phyloP scores from a whole-genome alignment of 2,329 filamentous ascomycete species.

The Albophoma yamanashiensis region DNA sequence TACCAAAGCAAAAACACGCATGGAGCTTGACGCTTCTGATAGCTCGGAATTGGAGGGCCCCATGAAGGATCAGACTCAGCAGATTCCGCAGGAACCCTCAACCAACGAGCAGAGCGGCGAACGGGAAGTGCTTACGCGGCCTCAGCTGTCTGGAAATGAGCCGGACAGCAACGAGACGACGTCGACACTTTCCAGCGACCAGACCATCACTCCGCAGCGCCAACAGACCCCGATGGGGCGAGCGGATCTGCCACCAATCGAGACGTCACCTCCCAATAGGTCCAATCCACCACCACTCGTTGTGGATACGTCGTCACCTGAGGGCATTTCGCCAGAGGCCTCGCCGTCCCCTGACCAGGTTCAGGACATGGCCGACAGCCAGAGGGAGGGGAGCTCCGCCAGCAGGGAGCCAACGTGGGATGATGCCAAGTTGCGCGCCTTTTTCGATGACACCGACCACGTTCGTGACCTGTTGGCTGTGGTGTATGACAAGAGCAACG shows the following conservation, averaged over 20 bases:
- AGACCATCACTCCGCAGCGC: slow-evolving; percentile 14
- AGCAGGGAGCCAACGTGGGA: slow-evolving; percentile 58
- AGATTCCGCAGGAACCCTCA: slow-evolving; percentile 8
- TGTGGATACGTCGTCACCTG: slow-evolving; percentile 61
- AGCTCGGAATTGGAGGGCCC: slow-evolving; percentile 39
- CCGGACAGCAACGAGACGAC: slow-evolving; percentile 28
- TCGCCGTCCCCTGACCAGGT: slow-evolving; percentile 54
- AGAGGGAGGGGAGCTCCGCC: slow-evolving; percentile 24
- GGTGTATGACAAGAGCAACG: slow-evolving; percentile 83
- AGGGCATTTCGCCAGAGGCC: slow-evolving; percentile 51
- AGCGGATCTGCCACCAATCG: slow-evolving; percentile 10
- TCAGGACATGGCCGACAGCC: slow-evolving; percentile 30
- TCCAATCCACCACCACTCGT: slow-evolving; percentile 55
- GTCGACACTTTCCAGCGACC: slow-evolving; percentile 20
- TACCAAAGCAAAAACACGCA: slow-evolving; percentile 42
- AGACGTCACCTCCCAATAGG: slow-evolving; percentile 18
- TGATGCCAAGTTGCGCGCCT: slow-evolving; percentile 73
- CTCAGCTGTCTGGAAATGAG: slow-evolving; percentile 27
- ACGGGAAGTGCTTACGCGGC: slow-evolving; percentile 14
- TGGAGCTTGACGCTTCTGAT: slow-evolving; percentile 63
- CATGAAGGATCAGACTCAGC: slow-evolving; percentile 14
- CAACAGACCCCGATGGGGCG: background rate
- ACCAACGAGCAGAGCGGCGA: slow-evolving; percentile 7
- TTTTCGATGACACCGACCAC: slow-evolving; percentile 82
- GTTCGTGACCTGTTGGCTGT: slow-evolving; percentile 84